A percentile compares a stretch with the other conserved stretches of the same genome.
These are phyloP conservation scores for Clavariopsis aquatica DNA, from an alignment of 495 filamentous ascomycete genomes.

Conservation along the genomic window DNA sequence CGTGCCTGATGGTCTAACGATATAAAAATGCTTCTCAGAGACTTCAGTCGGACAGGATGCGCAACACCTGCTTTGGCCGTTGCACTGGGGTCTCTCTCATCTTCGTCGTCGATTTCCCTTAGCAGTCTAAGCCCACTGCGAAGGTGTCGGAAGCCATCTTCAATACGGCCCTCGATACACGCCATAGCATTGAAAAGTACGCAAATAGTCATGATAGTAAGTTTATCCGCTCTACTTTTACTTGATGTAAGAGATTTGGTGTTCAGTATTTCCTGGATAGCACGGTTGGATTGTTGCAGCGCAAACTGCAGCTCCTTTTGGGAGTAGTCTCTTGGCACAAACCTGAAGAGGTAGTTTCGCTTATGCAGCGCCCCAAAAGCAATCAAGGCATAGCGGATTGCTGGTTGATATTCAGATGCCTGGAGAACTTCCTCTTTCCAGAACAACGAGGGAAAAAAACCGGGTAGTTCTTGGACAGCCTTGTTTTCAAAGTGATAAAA, in stretches of 20 bases:
- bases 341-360: neutral
- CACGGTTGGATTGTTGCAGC: neutral
- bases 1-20: neutral
- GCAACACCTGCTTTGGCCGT: neutral
- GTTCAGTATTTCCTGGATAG: neutral
- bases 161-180: neutral
- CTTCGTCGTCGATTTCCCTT: neutral
- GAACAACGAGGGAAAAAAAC: neutral
- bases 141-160: neutral
- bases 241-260: neutral
- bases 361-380: neutral
- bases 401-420: neutral
- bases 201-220: neutral
- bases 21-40: neutral
- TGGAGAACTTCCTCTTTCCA: neutral
- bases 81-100: neutral
- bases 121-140: neutral
- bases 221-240: neutral
- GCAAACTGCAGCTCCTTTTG: neutral
- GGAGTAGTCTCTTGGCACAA: neutral
- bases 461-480: neutral
- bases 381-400: neutral
- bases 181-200: neutral
- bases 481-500: neutral
- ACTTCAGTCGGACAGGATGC: neutral